phyloP scores from a whole-genome alignment of 805 yeast species.

The Lachancea nothofagi region DNA sequence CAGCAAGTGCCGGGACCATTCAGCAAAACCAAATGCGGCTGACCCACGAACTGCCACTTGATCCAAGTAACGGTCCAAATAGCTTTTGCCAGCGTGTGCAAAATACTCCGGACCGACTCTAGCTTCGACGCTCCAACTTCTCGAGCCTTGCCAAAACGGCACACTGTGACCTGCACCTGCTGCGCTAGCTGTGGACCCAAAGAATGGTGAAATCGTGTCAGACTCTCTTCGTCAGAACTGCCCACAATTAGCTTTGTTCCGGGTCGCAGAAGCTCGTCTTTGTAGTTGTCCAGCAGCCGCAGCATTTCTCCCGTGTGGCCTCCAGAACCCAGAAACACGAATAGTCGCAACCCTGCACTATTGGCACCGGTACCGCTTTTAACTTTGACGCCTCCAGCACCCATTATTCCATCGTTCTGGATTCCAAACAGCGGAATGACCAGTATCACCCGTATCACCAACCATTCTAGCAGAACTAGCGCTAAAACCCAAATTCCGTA shows the following conservation, averaged over 20 bases:
- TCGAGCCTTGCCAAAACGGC: constrained; percentile 30
- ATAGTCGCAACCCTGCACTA: constrained; percentile 16
- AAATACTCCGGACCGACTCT: constrained; percentile 32
- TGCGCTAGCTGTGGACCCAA: constrained; percentile 4
- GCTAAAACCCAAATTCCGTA: constrained; percentile 1
- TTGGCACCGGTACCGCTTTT: not conserved
- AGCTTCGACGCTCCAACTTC: constrained; percentile 36
- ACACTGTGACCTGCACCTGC: constrained; percentile 16
- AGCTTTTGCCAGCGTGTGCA: constrained; percentile 29
- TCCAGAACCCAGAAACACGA: constrained; percentile 86
- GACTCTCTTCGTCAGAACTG: constrained; percentile 35
- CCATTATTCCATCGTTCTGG: constrained; percentile 1
- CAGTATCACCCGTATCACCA: constrained; percentile 6
- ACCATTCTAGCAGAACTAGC: constrained; percentile 5
- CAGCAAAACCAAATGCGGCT: constrained; percentile 32
- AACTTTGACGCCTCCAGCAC: too few relatives aligned
- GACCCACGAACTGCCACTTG: constrained; percentile 16
- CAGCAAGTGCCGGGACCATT: constrained; percentile 38
- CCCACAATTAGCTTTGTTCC: constrained; percentile 37
- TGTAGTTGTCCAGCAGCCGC: constrained; percentile 46
- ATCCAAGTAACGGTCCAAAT: constrained; percentile 16
- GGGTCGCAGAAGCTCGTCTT: constrained; percentile 42
- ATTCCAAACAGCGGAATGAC: constrained; percentile 10
- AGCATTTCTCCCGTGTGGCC: constrained; percentile 97
- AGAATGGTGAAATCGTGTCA: constrained; percentile 33